These are phyloP conservation scores for Wickerhamiella azyma DNA, from an alignment of 805 yeast species.

Conservation along the genomic window DNA sequence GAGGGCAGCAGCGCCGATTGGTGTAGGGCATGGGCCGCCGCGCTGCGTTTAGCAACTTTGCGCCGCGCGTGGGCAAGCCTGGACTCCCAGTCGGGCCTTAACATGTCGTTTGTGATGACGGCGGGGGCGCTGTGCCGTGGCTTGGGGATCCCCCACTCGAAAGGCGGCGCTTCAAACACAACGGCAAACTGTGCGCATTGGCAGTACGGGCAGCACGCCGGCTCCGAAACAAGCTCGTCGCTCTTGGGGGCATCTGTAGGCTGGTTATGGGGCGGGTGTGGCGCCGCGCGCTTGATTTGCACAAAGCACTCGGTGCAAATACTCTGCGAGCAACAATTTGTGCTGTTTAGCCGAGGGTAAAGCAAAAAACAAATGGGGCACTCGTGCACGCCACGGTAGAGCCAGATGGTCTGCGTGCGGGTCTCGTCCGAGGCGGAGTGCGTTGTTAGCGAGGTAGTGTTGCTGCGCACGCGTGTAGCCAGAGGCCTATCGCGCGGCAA, in stretches of 20 bases:
- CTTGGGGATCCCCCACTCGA: slow-evolving; percentile 25
- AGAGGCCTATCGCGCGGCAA: background rate
- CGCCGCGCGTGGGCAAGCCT: slow-evolving; percentile 59
- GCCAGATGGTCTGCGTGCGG: slow-evolving; percentile 29
- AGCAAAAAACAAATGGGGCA: slow-evolving; percentile 91
- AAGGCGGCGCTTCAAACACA: slow-evolving; percentile 63
- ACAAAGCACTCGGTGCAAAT: slow-evolving; percentile 96
- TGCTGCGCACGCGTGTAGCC: slow-evolving; percentile 10
- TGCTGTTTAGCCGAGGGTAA: slow-evolving; percentile 66
- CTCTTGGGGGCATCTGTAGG: slow-evolving; percentile 14
- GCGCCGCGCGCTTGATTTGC: slow-evolving; percentile 80
- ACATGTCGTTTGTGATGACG: slow-evolving; percentile 66
- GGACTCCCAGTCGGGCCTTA: slow-evolving; percentile 87
- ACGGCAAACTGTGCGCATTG: slow-evolving; percentile 79
- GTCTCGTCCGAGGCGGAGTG: slow-evolving; percentile 5
- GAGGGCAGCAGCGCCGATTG: slow-evolving; percentile 55
- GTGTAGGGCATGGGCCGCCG: slow-evolving; percentile 89
- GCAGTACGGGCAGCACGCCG: slow-evolving; percentile 88
- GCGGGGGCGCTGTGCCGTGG: slow-evolving; percentile 39
- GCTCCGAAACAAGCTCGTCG: slow-evolving; percentile 54
- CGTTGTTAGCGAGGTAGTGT: slow-evolving; percentile 12
- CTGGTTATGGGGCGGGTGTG: slow-evolving; percentile 71
- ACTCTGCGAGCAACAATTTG: slow-evolving; percentile 85
- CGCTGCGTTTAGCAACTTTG: slow-evolving; percentile 71
- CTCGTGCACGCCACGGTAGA: slow-evolving; percentile 61